Evolutionary conservation across 2,329 filamentous ascomycete genomes (phyloP).

Genomic region (Venturia effusa): DNA sequence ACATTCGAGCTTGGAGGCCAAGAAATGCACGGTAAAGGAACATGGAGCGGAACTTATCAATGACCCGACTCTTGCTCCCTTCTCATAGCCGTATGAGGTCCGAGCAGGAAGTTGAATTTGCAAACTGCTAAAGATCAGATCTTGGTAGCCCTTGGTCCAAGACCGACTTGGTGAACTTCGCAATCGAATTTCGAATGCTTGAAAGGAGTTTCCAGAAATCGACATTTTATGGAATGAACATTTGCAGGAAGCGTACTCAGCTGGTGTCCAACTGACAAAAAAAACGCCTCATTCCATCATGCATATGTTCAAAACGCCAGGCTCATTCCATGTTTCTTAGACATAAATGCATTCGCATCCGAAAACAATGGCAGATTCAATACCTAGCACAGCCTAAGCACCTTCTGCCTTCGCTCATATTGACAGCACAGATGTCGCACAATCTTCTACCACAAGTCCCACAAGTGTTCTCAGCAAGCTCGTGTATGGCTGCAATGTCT

Average conservation of each 20-base stretch:
- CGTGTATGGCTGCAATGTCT: constrained; percentile 22
- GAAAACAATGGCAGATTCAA: neutral
- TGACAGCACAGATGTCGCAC: constrained; percentile 32
- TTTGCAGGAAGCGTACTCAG: neutral
- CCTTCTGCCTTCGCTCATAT: constrained; percentile 22
- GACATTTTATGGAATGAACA: neutral
- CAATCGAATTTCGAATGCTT: neutral
- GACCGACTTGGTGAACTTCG: too few relatives aligned
- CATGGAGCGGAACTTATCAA: too few relatives aligned
- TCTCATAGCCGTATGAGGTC: too few relatives aligned
- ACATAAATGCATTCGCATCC: neutral
- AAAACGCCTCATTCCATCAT: neutral
- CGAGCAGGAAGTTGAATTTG: too few relatives aligned
- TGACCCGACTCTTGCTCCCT: too few relatives aligned
- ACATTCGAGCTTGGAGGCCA: too few relatives aligned
- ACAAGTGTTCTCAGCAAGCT: constrained; percentile 26
- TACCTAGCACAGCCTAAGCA: constrained; percentile 30
- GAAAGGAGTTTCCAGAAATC: neutral
- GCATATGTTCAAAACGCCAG: neutral
- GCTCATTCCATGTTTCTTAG: neutral
- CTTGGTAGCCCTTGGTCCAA: too few relatives aligned
- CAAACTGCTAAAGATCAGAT: too few relatives aligned
- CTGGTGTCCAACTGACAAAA: neutral
- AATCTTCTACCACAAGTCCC: constrained; percentile 27
- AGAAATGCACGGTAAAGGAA: too few relatives aligned